Conservation (phyloP, 2,329 filamentous ascomycete species). For the Venturia oleaginea region DNA sequence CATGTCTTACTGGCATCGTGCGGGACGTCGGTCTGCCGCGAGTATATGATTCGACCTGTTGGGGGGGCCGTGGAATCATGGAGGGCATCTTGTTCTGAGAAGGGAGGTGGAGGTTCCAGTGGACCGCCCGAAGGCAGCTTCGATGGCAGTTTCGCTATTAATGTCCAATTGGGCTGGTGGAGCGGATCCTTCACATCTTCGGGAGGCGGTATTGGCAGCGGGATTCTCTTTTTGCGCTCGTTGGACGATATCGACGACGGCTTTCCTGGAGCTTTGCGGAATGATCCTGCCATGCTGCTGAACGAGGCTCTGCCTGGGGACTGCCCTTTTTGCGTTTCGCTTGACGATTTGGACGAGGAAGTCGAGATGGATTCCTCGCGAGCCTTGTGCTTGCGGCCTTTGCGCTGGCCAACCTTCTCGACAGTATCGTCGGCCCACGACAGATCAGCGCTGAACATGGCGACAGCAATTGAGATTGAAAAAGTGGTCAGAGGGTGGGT, state of each 20-base stretch:
- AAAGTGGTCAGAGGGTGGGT: not conserved
- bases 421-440: constrained; percentile 26
- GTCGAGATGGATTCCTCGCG: constrained; percentile 9
- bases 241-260: not conserved
- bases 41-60: not conserved
- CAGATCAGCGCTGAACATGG: constrained; percentile 32
- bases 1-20: not conserved
- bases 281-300: constrained; percentile 14
- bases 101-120: constrained; percentile 18
- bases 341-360: not conserved
- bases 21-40: not conserved
- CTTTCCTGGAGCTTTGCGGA: constrained; percentile 16
- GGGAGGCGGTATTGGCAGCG: constrained; percentile 15
- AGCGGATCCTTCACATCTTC: constrained; percentile 21
- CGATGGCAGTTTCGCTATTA: constrained; percentile 22
- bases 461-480: constrained; percentile 2
- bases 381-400: constrained; percentile 22
- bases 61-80: not conserved
- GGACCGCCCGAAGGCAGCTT: constrained; percentile 26
- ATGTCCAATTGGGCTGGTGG: constrained; percentile 25
- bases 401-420: constrained; percentile 31
- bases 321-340: not conserved
- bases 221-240: constrained; percentile 11
- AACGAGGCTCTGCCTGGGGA: not conserved
- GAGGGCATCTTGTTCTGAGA: not conserved